A percentile compares a stretch with the other conserved stretches of the same genome.
phyloP scores from a whole-genome alignment of 1,284 basidiomycete species.

The Malassezia pachydermatis region DNA sequence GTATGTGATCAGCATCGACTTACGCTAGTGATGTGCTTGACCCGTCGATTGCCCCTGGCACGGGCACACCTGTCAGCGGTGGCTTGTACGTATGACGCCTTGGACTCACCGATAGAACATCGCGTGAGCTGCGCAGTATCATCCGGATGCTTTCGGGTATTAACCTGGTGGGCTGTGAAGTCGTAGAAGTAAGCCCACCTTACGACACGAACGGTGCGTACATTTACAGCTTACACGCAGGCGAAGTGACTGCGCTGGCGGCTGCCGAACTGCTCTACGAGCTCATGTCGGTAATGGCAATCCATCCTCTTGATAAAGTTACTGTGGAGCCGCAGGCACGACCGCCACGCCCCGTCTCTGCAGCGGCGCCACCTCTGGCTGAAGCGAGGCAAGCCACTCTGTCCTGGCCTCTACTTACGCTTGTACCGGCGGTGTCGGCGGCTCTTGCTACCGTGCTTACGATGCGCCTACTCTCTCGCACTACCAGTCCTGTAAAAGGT shows the following conservation, averaged over 20 bases:
- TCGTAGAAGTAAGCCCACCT: constrained; percentile 31
- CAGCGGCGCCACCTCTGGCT: no score
- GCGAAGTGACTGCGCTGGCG: constrained; percentile 30
- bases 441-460: no score
- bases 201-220: constrained; percentile 22
- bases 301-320: constrained; percentile 4
- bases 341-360: constrained; percentile 1
- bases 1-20: neutral
- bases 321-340: neutral
- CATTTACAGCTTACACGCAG: neutral
- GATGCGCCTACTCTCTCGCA: no score
- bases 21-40: constrained; percentile 27
- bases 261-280: constrained; percentile 33
- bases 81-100: constrained; percentile 19
- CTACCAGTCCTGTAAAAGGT: no score
- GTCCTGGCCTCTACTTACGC: no score
- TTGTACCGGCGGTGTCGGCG: no score
- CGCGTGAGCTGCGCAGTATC: constrained; percentile 28
- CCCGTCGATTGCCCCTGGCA: constrained; percentile 29
- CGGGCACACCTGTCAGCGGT: constrained; percentile 29
- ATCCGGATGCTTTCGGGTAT: constrained; percentile 26
- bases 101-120: constrained; percentile 9
- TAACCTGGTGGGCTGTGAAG: constrained; percentile 34
- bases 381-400: no score
- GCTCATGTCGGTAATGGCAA: constrained; percentile 21